Evolutionary conservation across 306 rosid genomes (phyloP).

Genomic region (Castanopsis chinensis): DNA sequence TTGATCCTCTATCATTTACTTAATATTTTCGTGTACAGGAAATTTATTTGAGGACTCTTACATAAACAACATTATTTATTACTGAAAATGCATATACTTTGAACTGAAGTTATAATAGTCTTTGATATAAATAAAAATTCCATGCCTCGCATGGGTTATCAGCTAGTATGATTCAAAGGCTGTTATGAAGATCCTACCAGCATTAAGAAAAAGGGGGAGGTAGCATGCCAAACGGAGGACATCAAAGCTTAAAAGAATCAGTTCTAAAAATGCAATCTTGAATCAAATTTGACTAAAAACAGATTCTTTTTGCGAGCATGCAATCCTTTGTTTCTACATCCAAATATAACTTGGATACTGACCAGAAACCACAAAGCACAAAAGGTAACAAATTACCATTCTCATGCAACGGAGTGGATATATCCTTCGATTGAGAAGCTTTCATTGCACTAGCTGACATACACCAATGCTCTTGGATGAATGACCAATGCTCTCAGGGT

Average conservation of each 20-base stretch:
- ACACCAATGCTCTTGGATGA: conserved; percentile 82
- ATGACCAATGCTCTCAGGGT: conserved; percentile 93
- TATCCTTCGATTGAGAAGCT: conserved; percentile 43
- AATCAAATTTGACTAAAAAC: neutral
- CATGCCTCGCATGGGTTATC: no score
- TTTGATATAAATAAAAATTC: no score
- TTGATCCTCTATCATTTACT: neutral
- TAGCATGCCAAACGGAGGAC: neutral
- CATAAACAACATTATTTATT: no score
- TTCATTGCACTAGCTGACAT: conserved; percentile 51
- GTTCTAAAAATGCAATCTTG: neutral
- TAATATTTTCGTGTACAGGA: no score
- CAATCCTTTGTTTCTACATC: neutral
- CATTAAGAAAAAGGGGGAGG: neutral
- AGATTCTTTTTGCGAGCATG: neutral
- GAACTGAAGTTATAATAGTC: no score
- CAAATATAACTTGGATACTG: neutral
- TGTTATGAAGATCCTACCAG: neutral
- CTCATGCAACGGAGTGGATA: conserved; percentile 34
- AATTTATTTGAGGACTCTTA: no score
- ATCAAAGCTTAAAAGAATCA: neutral
- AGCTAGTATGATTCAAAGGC: neutral
- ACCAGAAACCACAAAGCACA: neutral
- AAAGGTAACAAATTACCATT: conserved; percentile 52
- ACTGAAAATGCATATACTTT: no score